These are phyloP conservation scores for Panaeolus cyanescens DNA, from an alignment of 768 basidiomycete species.

Conservation along the genomic window DNA sequence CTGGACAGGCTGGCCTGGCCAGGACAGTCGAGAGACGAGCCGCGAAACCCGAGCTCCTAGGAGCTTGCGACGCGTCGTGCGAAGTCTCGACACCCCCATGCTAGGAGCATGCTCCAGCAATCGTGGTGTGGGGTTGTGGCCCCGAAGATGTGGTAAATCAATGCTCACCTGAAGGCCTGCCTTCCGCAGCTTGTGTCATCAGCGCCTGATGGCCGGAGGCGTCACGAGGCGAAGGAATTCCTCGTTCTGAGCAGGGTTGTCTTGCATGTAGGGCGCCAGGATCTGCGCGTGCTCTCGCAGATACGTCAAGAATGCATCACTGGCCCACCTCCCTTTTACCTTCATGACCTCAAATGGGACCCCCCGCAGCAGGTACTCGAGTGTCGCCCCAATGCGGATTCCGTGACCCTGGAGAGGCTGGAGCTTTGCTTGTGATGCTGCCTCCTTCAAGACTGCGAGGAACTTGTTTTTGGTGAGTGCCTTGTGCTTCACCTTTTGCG, in stretches of 20 bases:
- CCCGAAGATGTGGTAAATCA: too few species aligned
- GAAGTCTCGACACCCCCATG: not conserved
- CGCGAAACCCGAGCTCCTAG: not conserved
- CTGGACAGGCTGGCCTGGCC: not conserved
- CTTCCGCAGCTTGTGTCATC: not conserved
- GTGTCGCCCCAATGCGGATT: conserved; percentile 25
- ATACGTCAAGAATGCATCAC: conserved; percentile 10
- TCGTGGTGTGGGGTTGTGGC: not conserved
- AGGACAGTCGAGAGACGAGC: too few species aligned
- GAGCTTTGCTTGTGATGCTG: conserved; percentile 6
- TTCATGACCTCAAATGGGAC: conserved; percentile 34
- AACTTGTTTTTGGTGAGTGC: conserved; percentile 31
- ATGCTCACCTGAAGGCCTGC: too few species aligned
- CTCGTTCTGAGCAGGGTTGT: not conserved
- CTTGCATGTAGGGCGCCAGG: conserved; percentile 8
- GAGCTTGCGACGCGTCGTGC: conserved; percentile 2
- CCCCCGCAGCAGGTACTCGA: conserved; percentile 34
- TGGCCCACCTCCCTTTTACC: conserved; percentile 31
- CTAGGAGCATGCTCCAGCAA: not conserved
- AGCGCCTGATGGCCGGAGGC: not conserved
- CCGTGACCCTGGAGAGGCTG: conserved; percentile 24
- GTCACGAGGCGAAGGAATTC: conserved; percentile 1
- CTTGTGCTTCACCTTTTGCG: not conserved
- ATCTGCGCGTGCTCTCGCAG: conserved; percentile 7
- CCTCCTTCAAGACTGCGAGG: conserved; percentile 14